Conservation (phyloP, 1,139 yeast species). For the Candida sp. region DNA sequence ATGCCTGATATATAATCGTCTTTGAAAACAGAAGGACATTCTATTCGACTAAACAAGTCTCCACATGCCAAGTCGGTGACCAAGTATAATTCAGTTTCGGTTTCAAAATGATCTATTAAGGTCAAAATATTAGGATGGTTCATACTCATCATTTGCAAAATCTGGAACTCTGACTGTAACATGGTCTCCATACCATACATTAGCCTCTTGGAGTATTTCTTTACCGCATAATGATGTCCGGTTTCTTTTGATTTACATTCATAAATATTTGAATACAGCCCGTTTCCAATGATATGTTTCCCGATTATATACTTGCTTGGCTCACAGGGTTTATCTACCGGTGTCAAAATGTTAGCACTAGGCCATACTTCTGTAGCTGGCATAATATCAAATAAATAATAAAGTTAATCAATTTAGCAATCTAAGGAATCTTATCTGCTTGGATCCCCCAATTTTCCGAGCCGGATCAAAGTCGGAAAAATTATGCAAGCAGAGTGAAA, state of each 20-base stretch:
- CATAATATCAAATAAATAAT: neutral
- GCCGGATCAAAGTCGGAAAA: no score
- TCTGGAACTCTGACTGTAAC: slow-evolving; percentile 54
- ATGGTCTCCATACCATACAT: slow-evolving; percentile 31
- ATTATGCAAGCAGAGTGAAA: no score
- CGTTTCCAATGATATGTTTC: slow-evolving; percentile 31
- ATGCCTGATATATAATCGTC: slow-evolving; percentile 50
- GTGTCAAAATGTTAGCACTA: neutral
- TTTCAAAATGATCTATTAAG: slow-evolving; percentile 68
- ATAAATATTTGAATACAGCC: slow-evolving; percentile 36
- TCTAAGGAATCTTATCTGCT: no score
- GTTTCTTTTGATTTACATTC: slow-evolving; percentile 34
- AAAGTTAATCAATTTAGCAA: neutral
- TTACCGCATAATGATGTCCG: slow-evolving; percentile 37
- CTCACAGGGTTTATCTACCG: neutral
- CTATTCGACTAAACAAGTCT: slow-evolving; percentile 63
- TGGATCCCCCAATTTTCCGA: no score
- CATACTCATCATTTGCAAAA: slow-evolving; percentile 45
- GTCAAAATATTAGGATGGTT: slow-evolving; percentile 53
- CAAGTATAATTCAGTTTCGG: slow-evolving; percentile 51
- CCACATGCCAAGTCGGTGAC: slow-evolving; percentile 68
- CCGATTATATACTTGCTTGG: slow-evolving; percentile 35
- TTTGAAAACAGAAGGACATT: slow-evolving; percentile 33
- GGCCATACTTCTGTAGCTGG: neutral
- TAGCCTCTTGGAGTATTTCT: slow-evolving; percentile 28